phyloP scores from a whole-genome alignment of 441 rosid species.

The Erodium trifolium region DNA sequence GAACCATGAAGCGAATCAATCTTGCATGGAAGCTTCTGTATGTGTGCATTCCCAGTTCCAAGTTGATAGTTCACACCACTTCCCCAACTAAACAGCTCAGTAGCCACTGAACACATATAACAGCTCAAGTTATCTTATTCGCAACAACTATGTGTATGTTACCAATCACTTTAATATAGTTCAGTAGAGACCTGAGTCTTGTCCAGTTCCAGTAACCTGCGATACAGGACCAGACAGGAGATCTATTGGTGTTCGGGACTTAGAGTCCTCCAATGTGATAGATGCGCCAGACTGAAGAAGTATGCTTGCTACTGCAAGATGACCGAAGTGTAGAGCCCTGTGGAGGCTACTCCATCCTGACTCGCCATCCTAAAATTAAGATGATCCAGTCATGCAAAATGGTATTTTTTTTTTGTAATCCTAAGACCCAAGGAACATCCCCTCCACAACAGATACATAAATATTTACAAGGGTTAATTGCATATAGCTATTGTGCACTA shows the following conservation, averaged over 20 bases:
- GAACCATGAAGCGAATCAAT: constrained; percentile 84
- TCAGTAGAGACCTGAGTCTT: constrained; percentile 43
- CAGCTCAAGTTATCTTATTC: constrained; percentile 17
- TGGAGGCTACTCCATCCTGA: constrained; percentile 99
- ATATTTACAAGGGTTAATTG: not conserved
- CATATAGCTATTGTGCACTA: too few species aligned
- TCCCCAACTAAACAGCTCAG: constrained; percentile 96
- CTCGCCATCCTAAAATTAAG: constrained; percentile 82
- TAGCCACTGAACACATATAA: constrained; percentile 45
- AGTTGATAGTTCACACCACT: constrained; percentile 96
- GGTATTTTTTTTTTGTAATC: not conserved
- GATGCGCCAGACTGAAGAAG: constrained; percentile 83
- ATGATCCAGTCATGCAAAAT: not conserved
- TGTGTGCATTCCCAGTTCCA: constrained; percentile 87
- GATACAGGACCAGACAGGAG: constrained; percentile 87
- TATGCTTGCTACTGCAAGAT: constrained; percentile 88
- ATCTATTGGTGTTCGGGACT: constrained; percentile 70
- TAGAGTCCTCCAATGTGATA: constrained; percentile 60
- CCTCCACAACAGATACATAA: not conserved
- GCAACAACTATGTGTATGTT: constrained; percentile 16
- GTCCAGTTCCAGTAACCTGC: constrained; percentile 47
- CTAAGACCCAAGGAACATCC: not conserved
- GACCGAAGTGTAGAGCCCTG: constrained; percentile 95
- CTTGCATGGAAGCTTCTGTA: constrained; percentile 88
- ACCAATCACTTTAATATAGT: constrained; percentile 16